phyloP scores from a whole-genome alignment of 2,329 filamentous ascomycete genomes.

The Mollisiaceae sp. region DNA sequence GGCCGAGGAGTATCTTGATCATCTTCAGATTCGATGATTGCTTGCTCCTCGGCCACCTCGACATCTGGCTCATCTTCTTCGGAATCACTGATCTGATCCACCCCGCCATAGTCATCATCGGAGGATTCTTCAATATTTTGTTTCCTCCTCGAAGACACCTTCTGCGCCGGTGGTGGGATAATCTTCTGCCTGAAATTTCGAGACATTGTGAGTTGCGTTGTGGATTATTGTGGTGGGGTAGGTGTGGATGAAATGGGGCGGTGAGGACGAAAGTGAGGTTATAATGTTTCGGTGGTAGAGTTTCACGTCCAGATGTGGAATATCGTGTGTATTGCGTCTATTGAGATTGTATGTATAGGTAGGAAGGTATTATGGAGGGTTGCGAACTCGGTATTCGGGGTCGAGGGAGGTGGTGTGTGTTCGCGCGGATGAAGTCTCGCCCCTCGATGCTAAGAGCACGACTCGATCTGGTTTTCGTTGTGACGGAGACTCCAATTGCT shows the following conservation, averaged over 20 bases:
- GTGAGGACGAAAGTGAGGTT: constrained; percentile 24
- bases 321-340: constrained; percentile 7
- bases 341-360: constrained; percentile 26
- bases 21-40: constrained; percentile 62
- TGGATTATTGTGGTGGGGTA: constrained; percentile 12
- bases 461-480: constrained; percentile 38
- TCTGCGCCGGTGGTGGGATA: constrained; percentile 43
- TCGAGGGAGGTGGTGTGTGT: constrained; percentile 17
- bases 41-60: constrained; percentile 77
- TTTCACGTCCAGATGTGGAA: constrained; percentile 11
- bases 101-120: constrained; percentile 72
- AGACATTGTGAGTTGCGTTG: constrained; percentile 38
- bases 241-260: constrained; percentile 27
- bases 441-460: constrained; percentile 30
- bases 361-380: constrained; percentile 12
- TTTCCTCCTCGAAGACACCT: constrained; percentile 26
- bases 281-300: constrained; percentile 8
- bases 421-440: constrained; percentile 37
- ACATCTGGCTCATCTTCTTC: constrained; percentile 83
- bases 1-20: constrained; percentile 46
- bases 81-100: constrained; percentile 80
- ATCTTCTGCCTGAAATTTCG: constrained; percentile 59
- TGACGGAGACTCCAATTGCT: constrained; percentile 43
- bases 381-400: constrained; percentile 21
- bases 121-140: constrained; percentile 53